Conservation (phyloP, 306 rosid genomes). For the Vicia villosa region DNA sequence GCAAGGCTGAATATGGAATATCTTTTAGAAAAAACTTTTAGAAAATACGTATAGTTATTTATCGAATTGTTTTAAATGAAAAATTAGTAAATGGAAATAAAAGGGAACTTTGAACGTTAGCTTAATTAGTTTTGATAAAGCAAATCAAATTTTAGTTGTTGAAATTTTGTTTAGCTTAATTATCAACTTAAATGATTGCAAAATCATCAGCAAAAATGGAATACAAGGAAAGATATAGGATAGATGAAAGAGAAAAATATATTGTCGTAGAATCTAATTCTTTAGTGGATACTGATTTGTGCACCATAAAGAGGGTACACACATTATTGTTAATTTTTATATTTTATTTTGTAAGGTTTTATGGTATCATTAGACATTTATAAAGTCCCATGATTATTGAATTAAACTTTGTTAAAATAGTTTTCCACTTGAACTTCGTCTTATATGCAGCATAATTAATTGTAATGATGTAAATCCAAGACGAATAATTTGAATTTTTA, state of each 20-base stretch:
- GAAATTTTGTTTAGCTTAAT: background rate
- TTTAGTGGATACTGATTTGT: conserved; percentile 26
- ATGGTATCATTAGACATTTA: background rate
- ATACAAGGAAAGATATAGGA: background rate
- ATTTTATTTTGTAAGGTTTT: background rate
- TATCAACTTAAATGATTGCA: background rate
- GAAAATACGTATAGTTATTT: no score
- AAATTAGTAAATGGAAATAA: background rate
- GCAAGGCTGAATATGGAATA: no score
- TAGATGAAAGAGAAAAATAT: conserved; percentile 6
- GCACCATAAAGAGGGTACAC: conserved; percentile 32
- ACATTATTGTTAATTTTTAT: background rate
- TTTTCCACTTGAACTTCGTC: background rate
- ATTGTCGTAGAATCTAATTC: conserved; percentile 35
- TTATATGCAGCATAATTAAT: conserved; percentile 17
- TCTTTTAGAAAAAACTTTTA: no score
- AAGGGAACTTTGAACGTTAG: background rate
- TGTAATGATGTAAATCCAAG: background rate
- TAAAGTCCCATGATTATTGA: background rate
- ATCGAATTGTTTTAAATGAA: no score
- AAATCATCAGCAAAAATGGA: conserved; percentile 25
- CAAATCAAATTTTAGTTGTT: background rate
- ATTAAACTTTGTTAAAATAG: background rate
- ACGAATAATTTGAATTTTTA: background rate
- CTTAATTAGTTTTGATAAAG: conserved; percentile 22